phyloP scores from a whole-genome alignment of 345 rosid genomes.

The Syzygium oleosum region DNA sequence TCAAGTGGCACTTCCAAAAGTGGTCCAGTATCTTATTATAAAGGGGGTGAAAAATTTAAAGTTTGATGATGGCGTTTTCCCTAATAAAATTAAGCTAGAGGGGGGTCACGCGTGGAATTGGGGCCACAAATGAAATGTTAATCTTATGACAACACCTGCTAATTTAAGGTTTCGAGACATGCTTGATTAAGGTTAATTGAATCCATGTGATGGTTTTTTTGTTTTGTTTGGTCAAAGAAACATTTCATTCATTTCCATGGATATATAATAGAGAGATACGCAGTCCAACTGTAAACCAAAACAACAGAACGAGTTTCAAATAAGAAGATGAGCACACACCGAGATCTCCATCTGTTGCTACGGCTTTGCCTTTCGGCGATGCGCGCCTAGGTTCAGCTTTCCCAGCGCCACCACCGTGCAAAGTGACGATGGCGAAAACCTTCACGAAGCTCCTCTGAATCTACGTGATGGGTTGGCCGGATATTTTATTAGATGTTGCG shows the following conservation, averaged over 20 bases:
- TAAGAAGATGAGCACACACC: too few relatives aligned
- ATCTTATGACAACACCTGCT: background rate
- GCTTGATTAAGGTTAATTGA: background rate
- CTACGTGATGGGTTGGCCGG: background rate
- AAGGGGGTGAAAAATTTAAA: background rate
- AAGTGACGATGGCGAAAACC: too few relatives aligned
- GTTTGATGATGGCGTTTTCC: background rate
- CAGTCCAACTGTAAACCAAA: too few relatives aligned
- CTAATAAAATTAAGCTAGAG: too few relatives aligned
- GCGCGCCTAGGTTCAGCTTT: too few relatives aligned
- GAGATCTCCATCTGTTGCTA: too few relatives aligned
- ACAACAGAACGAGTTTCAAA: too few relatives aligned
- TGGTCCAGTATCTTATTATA: background rate
- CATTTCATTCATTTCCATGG: too few relatives aligned
- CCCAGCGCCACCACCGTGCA: too few relatives aligned
- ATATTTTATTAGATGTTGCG: background rate
- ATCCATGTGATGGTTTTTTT: background rate
- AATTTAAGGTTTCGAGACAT: background rate
- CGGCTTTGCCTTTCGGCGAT: too few relatives aligned
- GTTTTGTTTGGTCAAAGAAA: too few relatives aligned
- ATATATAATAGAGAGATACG: too few relatives aligned
- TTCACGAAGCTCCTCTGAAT: background rate
- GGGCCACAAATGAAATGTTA: background rate
- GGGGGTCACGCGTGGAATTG: background rate
- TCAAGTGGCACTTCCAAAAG: background rate